Evolutionary conservation across 2,329 filamentous ascomycete genomes (phyloP), one percentile per base, ranked within the genome.

Genomic region (Cladophialophora chaetospira): DNA sequence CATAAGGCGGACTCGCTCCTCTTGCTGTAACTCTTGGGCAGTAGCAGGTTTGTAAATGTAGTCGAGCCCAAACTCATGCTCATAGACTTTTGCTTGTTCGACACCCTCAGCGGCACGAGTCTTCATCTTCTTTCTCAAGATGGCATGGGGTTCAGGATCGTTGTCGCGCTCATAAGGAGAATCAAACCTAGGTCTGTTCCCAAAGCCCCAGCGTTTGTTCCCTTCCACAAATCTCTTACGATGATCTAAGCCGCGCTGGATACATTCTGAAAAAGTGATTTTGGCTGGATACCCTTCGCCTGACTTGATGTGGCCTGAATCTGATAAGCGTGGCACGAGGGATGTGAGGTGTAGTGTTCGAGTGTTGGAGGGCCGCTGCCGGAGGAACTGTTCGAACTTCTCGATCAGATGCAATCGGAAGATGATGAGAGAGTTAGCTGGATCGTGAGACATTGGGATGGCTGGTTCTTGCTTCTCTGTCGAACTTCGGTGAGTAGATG

Each of bases 261-360:
- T 33, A 4, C 35, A 3, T 13, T 11, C 46, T 49, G 21, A 6
- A 10, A 49, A 3, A 4, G 31, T 25, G 11, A 11, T 4, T 11
- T 31, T 15, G 8, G n/a, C 35, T 2, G 6, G 23, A 21, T 29
- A 25, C 15, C 36, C 17, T 21, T 51, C 23, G 15, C 17, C 33
- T n/a, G 40, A 28, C 36, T 43, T 51, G 35, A 51, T 21, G 15
- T 51, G 48, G 9, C 48, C 48, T 13, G 36, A 51, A 23, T n/a
- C 11, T 28, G 11, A 9, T 3, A 28, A 15, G 25, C 13, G 48
- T 17, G 23, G 42, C n/a, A 15, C 33, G 35, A 28, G 33, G 26
- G 33, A 51, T 42, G 35, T 15, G 36, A 51, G 35, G 15, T 40
- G 36, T 40, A 25, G 28, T 8, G 6, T 15, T n/a, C 23, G 19